These are phyloP conservation scores for Kwoniella pini DNA, from an alignment of 768 basidiomycete genomes.

Conservation along the genomic window DNA sequence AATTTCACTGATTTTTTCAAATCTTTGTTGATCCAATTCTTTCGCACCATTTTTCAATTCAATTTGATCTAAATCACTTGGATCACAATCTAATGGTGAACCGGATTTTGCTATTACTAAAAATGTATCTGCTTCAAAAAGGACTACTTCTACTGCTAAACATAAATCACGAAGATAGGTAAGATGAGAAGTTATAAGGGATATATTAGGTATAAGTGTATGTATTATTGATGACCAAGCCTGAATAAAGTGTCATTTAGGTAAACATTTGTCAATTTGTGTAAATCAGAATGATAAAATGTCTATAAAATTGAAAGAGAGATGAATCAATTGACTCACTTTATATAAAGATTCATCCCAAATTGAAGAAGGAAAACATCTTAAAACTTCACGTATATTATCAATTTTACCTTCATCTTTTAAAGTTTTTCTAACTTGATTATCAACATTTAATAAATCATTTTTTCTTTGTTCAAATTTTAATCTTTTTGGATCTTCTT, in stretches of 20 bases:
- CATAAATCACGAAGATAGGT: constrained; percentile 82
- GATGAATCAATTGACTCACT: constrained; percentile 58
- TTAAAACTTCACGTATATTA: constrained; percentile 56
- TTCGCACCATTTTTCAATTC: constrained; percentile 53
- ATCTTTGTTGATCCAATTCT: constrained; percentile 54
- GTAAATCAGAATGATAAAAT: background rate
- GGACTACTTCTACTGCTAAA: constrained; percentile 86
- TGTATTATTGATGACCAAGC: constrained; percentile 99
- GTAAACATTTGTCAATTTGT: background rate
- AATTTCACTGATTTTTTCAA: constrained; percentile 66
- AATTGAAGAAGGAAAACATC: constrained; percentile 90
- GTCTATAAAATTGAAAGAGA: no score
- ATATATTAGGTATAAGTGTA: constrained; percentile 90
- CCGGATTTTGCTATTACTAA: constrained; percentile 77
- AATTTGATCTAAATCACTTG: constrained; percentile 50
- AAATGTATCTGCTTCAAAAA: constrained; percentile 97
- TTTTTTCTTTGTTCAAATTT: constrained; percentile 71
- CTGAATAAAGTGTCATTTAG: constrained; percentile 57
- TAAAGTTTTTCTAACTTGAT: constrained; percentile 60
- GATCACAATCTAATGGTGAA: constrained; percentile 47
- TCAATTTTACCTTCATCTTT: constrained; percentile 23
- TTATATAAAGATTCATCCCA: constrained; percentile 97
- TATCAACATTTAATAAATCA: constrained; percentile 66
- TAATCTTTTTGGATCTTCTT: constrained; percentile 58
- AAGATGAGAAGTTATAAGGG: constrained; percentile 83